Evolutionary conservation across 306 rosid genomes (phyloP), one percentile per base, ranked within the genome.

Genomic region (Astragalus glycyphyllos): DNA sequence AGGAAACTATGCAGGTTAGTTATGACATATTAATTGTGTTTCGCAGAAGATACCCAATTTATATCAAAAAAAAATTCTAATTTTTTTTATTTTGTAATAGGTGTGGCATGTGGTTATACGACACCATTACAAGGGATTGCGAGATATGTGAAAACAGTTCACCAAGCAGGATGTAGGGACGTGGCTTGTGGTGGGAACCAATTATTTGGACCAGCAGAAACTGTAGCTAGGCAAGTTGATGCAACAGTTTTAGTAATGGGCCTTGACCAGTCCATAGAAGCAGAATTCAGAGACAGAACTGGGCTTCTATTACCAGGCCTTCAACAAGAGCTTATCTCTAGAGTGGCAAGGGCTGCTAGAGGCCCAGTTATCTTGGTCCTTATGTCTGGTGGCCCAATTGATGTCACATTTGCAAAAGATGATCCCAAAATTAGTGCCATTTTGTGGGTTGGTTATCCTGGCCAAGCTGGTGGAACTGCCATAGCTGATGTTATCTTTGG

Each of bases 381-480:
- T 45, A 87, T 94, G 96, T 84, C 94, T 7, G 99, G 99, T 3
- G 96, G 99, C 4, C 95, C 97, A 0, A 65, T 91, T 14, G 99
- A 94, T 75, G 85, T 94, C 0, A 23, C 90, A 0, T 94, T 94
- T 9, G 99, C 97, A 0, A 82, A 89, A 62, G 49, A 65, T 9
- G 84, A 79, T 5, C 91, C 91, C 0, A 79, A 82, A 10, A 84
- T 94, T 40, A 58, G 88, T 69, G 95, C 84, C 10, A 94, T 94
- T 46, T 13, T 92, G 58, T 92, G 98, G 98, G 94, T 45, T 55
- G 98, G 98, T 23, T 92, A 92, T 77, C 98, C 98, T 14, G 98
- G 98, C 5, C 96, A 92, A 59, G 94, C 94, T 5, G 98, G 98
- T 4, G 98, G 98, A 26, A 79, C 95, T 4, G 98, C 98, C 65